Evolutionary conservation across 371 early-diverging fungal species (phyloP), one percentile per base, ranked within the genome.

Genomic region (Fennellomyces sp.): DNA sequence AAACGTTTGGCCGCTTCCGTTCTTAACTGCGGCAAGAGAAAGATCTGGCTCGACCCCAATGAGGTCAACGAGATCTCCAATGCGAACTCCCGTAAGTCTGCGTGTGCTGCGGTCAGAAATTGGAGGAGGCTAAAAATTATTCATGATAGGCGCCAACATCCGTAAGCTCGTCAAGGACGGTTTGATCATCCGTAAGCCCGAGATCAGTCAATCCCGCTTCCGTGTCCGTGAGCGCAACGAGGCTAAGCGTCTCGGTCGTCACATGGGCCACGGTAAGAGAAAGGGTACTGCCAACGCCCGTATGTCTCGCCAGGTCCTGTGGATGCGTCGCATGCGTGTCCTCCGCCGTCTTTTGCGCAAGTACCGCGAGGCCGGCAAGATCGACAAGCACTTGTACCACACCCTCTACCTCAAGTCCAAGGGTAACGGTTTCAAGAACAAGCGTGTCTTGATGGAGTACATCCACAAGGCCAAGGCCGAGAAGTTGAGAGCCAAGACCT

Each of bases 341-440:
- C 89, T 99, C 73, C 94, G 99, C 78, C 93, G 94, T 65, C 87
- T 97, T 48, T 89, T 99, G 65, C 91, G 95, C 89, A 97, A 97
- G 87, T 97, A 99, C 94, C 88, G 99, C 63, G 97, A 95, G 76
- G 82, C 92, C 64, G 95, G 94, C 74, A 97, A 98, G 90, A 97
- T 99, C 79, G 95, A 98, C 90, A 88, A 92, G 81, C 97, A 97
- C 89, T 84, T 99, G 68, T 98, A 99, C 92, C 97, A 95, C 86
- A 82, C 79, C 71, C 90, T 98, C 56, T 99, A 99, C 92, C 81
- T 96, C 75, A 98, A 99, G 90, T 84, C 96, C 69, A 99, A 99
- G 96, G 99, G 99, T 93, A 99, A 98, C 87, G 94, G 96, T 66
- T 99, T 99, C 93, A 99, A 99, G 96, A 99, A 97, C 97, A 97